Conservation (phyloP, 345 rosid genomes). For the Eucalyptus brandiana region DNA sequence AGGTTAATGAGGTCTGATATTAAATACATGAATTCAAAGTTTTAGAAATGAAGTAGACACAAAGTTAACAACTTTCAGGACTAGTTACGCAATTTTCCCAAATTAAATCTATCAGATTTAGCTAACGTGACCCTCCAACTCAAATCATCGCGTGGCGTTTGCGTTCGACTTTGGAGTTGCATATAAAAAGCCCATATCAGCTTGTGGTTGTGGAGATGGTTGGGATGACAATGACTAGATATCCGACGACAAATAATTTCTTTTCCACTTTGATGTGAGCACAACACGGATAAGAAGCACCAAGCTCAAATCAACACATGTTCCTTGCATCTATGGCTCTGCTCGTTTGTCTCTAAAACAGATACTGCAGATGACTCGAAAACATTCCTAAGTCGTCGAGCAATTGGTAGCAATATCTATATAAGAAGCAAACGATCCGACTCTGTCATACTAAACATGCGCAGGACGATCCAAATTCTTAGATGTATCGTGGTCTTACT, state of each 20-base stretch:
- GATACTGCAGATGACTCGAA: neutral
- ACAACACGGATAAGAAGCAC: neutral
- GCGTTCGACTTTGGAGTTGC: neutral
- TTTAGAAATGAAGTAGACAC: neutral
- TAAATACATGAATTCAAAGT: neutral
- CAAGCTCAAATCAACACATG: neutral
- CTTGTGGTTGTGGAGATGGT: neutral
- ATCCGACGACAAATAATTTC: neutral
- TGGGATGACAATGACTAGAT: neutral
- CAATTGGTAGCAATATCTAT: neutral
- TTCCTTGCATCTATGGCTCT: neutral
- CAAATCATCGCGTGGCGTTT: neutral
- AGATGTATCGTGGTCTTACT: neutral
- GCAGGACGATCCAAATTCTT: neutral
- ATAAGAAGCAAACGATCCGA: neutral
- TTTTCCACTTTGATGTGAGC: neutral
- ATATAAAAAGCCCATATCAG: neutral
- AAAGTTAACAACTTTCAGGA: neutral
- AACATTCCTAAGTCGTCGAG: neutral
- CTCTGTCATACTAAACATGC: neutral
- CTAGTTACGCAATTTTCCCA: neutral
- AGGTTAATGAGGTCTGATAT: too few species aligned
- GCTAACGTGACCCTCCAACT: neutral
- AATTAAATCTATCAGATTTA: neutral
- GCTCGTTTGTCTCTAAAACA: neutral